These are phyloP conservation scores for Sonneratia alba DNA, from an alignment of 345 rosid genomes.

Conservation along the genomic window DNA sequence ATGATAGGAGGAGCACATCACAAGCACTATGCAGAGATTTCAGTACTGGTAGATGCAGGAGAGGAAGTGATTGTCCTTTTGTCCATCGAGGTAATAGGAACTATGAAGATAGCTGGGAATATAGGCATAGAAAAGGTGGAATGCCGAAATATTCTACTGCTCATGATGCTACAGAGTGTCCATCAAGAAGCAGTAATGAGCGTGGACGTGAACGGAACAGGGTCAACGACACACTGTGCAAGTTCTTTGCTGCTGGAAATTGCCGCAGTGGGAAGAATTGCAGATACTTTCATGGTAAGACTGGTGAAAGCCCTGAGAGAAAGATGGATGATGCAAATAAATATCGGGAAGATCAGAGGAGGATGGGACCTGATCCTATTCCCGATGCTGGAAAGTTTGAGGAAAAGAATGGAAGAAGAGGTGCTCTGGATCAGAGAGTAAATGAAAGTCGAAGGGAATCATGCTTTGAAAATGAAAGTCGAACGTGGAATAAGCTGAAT, in stretches of 20 bases:
- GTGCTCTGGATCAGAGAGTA: slow-evolving; percentile 21
- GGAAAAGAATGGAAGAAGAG: slow-evolving; percentile 9
- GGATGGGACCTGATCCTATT: slow-evolving; percentile 18
- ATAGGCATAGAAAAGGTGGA: slow-evolving; percentile 35
- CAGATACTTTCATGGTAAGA: slow-evolving; percentile 60
- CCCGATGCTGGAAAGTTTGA: slow-evolving; percentile 11
- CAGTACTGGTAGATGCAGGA: slow-evolving; percentile 60
- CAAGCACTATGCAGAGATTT: slow-evolving; percentile 55
- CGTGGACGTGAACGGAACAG: slow-evolving; percentile 10
- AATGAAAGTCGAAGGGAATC: slow-evolving; percentile 26
- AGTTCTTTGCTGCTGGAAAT: slow-evolving; percentile 65
- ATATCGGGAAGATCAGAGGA: slow-evolving; percentile 29
- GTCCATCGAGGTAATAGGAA: slow-evolving; percentile 40
- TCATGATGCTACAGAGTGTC: slow-evolving; percentile 34
- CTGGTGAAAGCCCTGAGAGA: slow-evolving; percentile 44
- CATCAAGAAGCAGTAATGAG: slow-evolving; percentile 25
- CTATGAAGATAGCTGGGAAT: slow-evolving; percentile 44
- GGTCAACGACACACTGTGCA: slow-evolving; percentile 27
- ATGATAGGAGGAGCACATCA: slow-evolving; percentile 56
- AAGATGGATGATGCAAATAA: slow-evolving; percentile 33
- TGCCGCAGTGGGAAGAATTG: slow-evolving; percentile 79
- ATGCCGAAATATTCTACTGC: slow-evolving; percentile 31
- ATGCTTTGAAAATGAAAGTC: slow-evolving; percentile 16
- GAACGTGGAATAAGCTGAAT: slow-evolving; percentile 14
- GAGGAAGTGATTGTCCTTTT: slow-evolving; percentile 50